Base-by-base conservation (phyloP, 2,329 filamentous ascomycete species). In the Colletotrichum truncatum region DNA sequence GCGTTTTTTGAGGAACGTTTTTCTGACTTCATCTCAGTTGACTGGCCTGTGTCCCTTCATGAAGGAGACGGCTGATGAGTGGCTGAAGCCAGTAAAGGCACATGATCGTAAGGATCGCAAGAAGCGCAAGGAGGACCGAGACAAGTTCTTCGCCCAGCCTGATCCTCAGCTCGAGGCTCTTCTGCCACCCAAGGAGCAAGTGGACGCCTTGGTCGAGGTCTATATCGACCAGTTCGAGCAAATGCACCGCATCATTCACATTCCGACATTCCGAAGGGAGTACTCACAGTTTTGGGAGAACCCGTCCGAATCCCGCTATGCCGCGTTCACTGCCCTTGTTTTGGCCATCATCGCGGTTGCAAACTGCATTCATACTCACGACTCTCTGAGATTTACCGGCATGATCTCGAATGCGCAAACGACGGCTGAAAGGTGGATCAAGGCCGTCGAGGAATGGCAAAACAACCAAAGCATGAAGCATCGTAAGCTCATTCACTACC, bases 331-430 rank as follows among this genome's bases (percentile, higher is more conserved):
- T 0, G 85, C 83, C 0, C 79, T 89, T 14, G 75, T 89, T 4
- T 76, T 96, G 30, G 76, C 85, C 67, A 88, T 89, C 77, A 82
- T 89, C 73, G 82, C 85, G 18, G 82, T 88, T n/a, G 82, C 87
- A 4, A 87, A 84, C 70, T 88, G 85, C 62, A 77, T 88, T 10
- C 82, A 84, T 63, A 84, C 83, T 43, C 82, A 86, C 69, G 76
- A 82, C 21, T 78, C 80, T 18, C 79, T 84, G 70, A 84, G 84
- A 69, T 88, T 87, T 68, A 82, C 87, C 30, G 86, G 85, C 69
- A 82, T 88, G 77, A 84, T 87, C 72, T 87, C 85, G 36, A 85
- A 81, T 69, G 81, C 84, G n/a, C 83, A 85, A 30, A 80, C 83
- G 70, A 82, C 79, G 71, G 85, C 86, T 11, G 81, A 87, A 72